phyloP scores from a whole-genome alignment of 2,329 filamentous ascomycete genomes.

The Penicillium sp. region DNA sequence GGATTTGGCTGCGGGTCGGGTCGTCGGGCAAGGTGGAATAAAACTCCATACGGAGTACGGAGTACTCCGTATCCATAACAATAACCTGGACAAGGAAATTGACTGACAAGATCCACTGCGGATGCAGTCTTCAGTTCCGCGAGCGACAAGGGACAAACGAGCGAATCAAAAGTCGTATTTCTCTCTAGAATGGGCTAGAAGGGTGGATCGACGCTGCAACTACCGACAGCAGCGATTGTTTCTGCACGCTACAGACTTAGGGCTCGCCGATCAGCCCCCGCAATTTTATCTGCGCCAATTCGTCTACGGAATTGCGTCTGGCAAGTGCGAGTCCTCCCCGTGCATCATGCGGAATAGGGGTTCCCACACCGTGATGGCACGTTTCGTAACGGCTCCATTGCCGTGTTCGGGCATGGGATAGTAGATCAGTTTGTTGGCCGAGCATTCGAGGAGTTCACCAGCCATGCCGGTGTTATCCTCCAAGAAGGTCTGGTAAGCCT shows the following conservation, averaged over 20 bases:
- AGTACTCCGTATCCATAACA: no score
- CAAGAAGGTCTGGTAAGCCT: slow-evolving; percentile 44
- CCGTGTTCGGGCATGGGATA: slow-evolving; percentile 34
- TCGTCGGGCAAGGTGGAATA: no score
- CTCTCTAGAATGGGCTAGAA: no score
- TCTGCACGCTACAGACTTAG: no score
- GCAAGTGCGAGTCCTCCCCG: slow-evolving; percentile 40
- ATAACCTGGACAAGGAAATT: no score
- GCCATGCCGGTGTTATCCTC: slow-evolving; percentile 40
- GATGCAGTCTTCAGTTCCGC: slow-evolving; percentile 1
- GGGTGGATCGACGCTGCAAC: no score
- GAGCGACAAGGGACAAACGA: neutral
- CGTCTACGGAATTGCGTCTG: slow-evolving; percentile 32
- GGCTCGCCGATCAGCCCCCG: no score
- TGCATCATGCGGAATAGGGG: slow-evolving; percentile 45
- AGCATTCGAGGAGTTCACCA: slow-evolving; percentile 46
- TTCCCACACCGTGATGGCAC: slow-evolving; percentile 47
- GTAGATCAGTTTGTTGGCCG: slow-evolving; percentile 39
- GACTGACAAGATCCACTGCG: neutral
- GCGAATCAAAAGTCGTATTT: no score
- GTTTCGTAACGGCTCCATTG: slow-evolving; percentile 41
- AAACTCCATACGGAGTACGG: no score
- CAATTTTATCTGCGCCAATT: no score
- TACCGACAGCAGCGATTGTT: no score
- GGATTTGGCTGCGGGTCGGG: no score